Evolutionary conservation across 208 protist species (phyloP).

Genomic region (Crithidia bombi): DNA sequence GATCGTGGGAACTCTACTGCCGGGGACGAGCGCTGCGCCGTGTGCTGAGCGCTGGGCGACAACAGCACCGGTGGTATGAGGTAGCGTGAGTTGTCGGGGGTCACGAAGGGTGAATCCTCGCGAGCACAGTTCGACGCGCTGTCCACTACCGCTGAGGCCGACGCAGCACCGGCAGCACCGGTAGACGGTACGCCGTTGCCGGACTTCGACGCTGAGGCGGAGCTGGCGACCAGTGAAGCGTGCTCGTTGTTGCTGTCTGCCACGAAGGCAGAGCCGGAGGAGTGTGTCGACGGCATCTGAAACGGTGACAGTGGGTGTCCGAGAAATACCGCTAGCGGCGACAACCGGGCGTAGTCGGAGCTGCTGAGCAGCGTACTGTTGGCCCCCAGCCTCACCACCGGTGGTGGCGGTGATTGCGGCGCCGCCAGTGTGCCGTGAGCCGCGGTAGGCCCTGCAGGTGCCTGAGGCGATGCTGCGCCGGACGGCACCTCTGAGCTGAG

Average conservation of each 20-base stretch:
- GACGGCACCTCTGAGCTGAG: not conserved
- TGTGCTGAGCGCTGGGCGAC: not conserved
- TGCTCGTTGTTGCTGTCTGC: not conserved
- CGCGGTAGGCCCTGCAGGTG: not conserved
- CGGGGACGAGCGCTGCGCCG: not conserved
- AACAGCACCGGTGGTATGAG: constrained; percentile 1
- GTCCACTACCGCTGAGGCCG: not conserved
- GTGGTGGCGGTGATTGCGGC: not conserved
- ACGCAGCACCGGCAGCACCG: not conserved
- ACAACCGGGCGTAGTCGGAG: not conserved
- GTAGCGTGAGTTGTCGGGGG: constrained; percentile 18
- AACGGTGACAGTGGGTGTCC: constrained; percentile 15
- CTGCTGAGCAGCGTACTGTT: not conserved
- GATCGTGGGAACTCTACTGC: constrained; percentile 6
- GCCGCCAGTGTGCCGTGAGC: not conserved
- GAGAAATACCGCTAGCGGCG: not conserved
- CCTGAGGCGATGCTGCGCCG: not conserved
- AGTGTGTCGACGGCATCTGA: constrained; percentile 8
- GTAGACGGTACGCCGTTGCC: not conserved
- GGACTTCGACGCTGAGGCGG: constrained; percentile 13
- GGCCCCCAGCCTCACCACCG: not conserved
- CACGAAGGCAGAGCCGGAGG: constrained; percentile 1
- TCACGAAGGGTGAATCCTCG: constrained; percentile 1
- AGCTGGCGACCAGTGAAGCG: not conserved
- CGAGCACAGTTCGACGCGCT: not conserved